Conservation (phyloP, 2,329 filamentous ascomycete species). For the Pestalotiopsis sp. region DNA sequence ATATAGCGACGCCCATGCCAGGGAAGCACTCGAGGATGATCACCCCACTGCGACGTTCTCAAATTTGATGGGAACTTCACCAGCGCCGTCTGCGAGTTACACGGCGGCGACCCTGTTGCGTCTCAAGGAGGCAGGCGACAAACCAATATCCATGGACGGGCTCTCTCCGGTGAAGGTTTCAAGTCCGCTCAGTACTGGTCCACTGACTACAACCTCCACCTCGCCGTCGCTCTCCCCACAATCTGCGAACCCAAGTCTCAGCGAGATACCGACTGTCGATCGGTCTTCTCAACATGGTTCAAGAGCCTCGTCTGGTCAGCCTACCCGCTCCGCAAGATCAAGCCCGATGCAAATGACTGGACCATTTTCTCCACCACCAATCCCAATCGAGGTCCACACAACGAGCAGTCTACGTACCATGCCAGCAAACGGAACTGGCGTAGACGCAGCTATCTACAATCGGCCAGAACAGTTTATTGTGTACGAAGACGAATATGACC, state of each 20-base stretch:
- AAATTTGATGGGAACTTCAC: constrained; percentile 24
- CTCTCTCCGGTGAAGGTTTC: constrained; percentile 30
- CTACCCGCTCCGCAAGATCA: constrained; percentile 24
- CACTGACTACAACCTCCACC: constrained; percentile 18
- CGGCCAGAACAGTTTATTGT: not conserved
- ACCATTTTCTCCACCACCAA: constrained; percentile 31
- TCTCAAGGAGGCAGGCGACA: constrained; percentile 27
- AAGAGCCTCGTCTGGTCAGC: constrained; percentile 19
- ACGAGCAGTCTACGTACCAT: constrained; percentile 26
- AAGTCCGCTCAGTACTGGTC: constrained; percentile 25
- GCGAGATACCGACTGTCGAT: not conserved
- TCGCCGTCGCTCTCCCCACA: constrained; percentile 15
- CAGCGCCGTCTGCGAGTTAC: constrained; percentile 34
- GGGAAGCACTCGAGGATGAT: constrained; percentile 26
- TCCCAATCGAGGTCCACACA: constrained; percentile 30
- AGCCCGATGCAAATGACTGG: constrained; percentile 27
- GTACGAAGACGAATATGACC: constrained; percentile 12
- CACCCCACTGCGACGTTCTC: constrained; percentile 32
- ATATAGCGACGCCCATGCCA: constrained; percentile 33
- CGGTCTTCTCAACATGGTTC: constrained; percentile 14
- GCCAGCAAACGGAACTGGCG: not conserved
- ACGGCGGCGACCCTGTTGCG: constrained; percentile 34
- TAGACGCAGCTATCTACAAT: not conserved
- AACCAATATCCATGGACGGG: constrained; percentile 27
- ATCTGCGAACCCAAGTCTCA: not conserved